Percentiles rank a stretch among this genome's conserved stretches.
phyloP scores from a whole-genome alignment of 805 yeast genomes.

The Ogataea ramenticola region DNA sequence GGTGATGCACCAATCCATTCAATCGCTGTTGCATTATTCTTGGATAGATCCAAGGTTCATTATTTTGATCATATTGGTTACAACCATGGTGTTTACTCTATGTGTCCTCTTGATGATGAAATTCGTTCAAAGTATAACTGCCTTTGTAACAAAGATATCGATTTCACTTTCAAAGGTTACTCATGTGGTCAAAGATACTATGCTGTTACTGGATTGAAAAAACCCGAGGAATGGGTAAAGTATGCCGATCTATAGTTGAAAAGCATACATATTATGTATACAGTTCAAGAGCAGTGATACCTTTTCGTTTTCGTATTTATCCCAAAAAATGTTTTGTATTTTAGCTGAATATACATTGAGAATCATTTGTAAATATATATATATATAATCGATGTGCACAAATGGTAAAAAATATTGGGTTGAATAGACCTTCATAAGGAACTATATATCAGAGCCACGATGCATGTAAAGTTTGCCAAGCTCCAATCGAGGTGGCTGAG shows the following conservation, averaged over 20 bases:
- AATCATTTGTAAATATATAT: too few species aligned
- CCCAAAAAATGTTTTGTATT: too few species aligned
- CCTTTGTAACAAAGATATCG: slow-evolving; percentile 30
- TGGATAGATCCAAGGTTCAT: slow-evolving; percentile 51
- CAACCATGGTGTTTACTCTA: slow-evolving; percentile 44
- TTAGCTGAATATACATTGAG: too few species aligned
- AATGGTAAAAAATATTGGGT: too few species aligned
- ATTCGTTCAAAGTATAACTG: slow-evolving; percentile 25
- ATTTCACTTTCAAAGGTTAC: slow-evolving; percentile 31
- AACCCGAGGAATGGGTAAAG: slow-evolving; percentile 22
- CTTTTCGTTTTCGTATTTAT: too few species aligned
- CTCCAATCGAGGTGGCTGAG: too few species aligned
- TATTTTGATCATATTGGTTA: slow-evolving; percentile 74
- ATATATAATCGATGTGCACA: too few species aligned
- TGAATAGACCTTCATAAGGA: too few species aligned
- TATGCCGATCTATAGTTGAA: slow-evolving; percentile 10
- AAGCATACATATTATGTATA: too few species aligned
- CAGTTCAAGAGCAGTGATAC: too few species aligned
- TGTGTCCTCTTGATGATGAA: slow-evolving; percentile 33
- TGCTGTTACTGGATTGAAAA: slow-evolving; percentile 17
- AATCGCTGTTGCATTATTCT: slow-evolving; percentile 58
- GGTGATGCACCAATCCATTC: slow-evolving; percentile 94
- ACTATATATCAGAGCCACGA: too few species aligned
- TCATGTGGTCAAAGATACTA: slow-evolving; percentile 27
- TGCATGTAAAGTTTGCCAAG: too few species aligned